Evolutionary conservation across 257 asterid genomes (phyloP), one percentile per base, ranked within the genome.

Genomic region (Lithospermum erythrorhizon): DNA sequence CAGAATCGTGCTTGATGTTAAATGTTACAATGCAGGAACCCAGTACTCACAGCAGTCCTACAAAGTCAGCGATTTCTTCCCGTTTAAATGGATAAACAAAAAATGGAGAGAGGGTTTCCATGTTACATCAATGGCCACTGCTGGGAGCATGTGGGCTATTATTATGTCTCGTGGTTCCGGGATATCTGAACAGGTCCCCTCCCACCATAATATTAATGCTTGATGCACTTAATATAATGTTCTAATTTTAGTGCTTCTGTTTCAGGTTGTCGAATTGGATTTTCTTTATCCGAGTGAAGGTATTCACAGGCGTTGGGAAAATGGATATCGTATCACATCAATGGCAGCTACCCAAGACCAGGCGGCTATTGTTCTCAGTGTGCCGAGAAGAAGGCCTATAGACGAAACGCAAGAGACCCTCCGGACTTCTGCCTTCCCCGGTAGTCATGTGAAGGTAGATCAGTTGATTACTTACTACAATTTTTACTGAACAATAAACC

Each of bases 261-360:
- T 70, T 53, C 68, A 85, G 94, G 85, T 76, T 59, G 90, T 85
- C 71, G 94, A 85, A 73, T 68, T 85, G 29, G 94, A 85, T 71
- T 85, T 85, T 61, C 81, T 77, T 47, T 85, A 85, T 70, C 94
- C 94, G 2, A 85, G 94, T 71, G 94, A 85, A 73, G 94, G 94
- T 67, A 56, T 85, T 72, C 94, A 77, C 65, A 75, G 64, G 72
- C 73, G 94, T 68, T 85, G 90, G 90, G 84, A 83, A 21, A 77
- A 72, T 62, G 90, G 86, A 55, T 85, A 79, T 58, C 86, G 90
- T 61, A 85, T 85, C 66, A 85, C 90, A 35, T 70, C 90, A 48
- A 70, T 73, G 56, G 90, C 94, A 55, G 87, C 90, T 45, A 85
- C 87, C 17, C 59, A 63, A 56, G 95, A 86, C 65, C 95, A 86